Conservation (phyloP, 225 moss, liverwort and hornwort species). For the Rhytidiadelphus loreus region DNA sequence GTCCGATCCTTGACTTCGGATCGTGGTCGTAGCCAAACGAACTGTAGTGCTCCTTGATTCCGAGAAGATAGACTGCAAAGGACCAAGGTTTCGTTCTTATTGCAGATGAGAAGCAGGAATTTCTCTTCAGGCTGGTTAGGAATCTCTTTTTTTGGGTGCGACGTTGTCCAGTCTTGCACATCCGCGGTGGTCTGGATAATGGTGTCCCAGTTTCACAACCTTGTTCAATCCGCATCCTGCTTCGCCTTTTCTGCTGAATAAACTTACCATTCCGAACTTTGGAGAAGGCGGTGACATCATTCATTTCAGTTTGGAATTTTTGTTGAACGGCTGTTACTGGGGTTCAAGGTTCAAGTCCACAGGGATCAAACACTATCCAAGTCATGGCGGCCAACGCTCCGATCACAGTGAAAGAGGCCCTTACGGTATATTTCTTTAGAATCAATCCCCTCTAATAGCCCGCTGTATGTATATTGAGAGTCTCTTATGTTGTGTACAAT, state of each 20-base stretch:
- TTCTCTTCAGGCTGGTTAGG: neutral
- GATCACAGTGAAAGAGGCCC: conserved; percentile 86
- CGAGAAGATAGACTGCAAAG: neutral
- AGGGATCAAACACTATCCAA: neutral
- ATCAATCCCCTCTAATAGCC: neutral
- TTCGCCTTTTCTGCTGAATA: neutral
- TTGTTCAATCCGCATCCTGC: neutral
- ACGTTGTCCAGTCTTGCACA: neutral
- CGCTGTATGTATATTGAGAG: neutral
- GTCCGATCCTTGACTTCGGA: neutral
- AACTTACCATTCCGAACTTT: neutral
- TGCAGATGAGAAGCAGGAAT: neutral
- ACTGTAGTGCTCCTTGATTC: neutral
- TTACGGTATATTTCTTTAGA: conserved; percentile 37
- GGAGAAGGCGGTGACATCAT: neutral
- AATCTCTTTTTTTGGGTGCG: neutral
- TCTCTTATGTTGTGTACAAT: neutral
- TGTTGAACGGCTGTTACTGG: neutral
- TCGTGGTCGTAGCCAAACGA: neutral
- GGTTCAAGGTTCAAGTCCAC: neutral
- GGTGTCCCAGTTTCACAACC: neutral
- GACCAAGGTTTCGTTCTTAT: neutral
- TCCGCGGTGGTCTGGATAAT: neutral
- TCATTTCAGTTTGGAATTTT: neutral
- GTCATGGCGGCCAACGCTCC: conserved; percentile 88